These are phyloP conservation scores for Pleurostoma richardsiae DNA, from an alignment of 2,329 filamentous ascomycete species.

Conservation along the genomic window DNA sequence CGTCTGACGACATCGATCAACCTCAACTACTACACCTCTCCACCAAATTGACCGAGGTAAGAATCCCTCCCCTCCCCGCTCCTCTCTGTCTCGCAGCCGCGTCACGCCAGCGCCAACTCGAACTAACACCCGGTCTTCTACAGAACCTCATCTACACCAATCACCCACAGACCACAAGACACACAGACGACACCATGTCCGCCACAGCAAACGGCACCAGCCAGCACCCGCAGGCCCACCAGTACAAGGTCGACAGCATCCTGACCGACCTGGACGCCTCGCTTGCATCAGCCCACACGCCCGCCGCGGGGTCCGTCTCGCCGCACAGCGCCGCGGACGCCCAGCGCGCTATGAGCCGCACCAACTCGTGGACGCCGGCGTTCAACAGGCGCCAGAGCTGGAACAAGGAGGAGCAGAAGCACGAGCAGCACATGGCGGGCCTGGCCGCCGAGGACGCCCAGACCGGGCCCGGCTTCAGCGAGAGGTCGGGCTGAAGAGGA, in stretches of 20 bases:
- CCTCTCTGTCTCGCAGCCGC: too few relatives aligned
- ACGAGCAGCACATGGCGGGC: slow-evolving; percentile 40
- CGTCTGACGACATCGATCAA: too few relatives aligned
- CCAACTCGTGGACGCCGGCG: slow-evolving; percentile 40
- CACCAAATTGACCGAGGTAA: too few relatives aligned
- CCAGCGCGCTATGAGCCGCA: slow-evolving; percentile 27
- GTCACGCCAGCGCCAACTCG: too few relatives aligned
- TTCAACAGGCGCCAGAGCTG: slow-evolving; percentile 45
- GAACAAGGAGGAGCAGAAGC: slow-evolving; percentile 49
- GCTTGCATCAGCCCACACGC: slow-evolving; percentile 1
- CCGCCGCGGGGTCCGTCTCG: slow-evolving; percentile 11
- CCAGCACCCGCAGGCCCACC: slow-evolving; percentile 3
- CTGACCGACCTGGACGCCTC: slow-evolving; percentile 11
- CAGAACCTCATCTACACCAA: neutral
- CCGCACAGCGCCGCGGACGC: slow-evolving; percentile 18
- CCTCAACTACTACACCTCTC: too few relatives aligned
- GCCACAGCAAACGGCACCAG: slow-evolving; percentile 2
- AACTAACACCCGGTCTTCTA: too few relatives aligned
- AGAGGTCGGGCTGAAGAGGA: slow-evolving; percentile 11
- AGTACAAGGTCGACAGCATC: slow-evolving; percentile 5
- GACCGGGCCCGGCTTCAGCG: slow-evolving; percentile 36
- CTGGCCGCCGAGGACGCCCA: slow-evolving; percentile 21
- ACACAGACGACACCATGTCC: slow-evolving; percentile 3
- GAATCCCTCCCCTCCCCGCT: too few relatives aligned
- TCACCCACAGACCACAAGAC: neutral